Base-by-base conservation (phyloP, 345 rosid genomes). In the Syzygium grande region DNA sequence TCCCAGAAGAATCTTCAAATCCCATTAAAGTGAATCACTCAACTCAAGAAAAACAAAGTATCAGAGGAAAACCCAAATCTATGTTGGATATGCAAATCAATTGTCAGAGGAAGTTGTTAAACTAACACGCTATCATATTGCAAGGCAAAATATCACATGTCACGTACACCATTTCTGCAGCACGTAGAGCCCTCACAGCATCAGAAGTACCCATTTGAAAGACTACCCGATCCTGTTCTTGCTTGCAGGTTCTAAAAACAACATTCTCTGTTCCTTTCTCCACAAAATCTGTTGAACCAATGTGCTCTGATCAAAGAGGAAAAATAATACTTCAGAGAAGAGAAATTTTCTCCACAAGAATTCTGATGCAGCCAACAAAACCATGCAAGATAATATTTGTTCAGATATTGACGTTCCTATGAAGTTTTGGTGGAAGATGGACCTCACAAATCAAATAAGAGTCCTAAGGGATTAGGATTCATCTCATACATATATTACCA, bases 151-250 rank as follows among this genome's bases (percentile, higher is more conserved):
- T 15, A 52, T 17, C 86, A 84, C 30, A 6, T 46, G 22, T 27
- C 84, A 88, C 95, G 90, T 88, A 97, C 98, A 97, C 98, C 55
- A 97, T 88, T 91, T 95, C 92, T 90, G 98, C 94, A 87, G 99
- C 97, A 27, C 89, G 93, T 85, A 97, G 87, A 85, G 98, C 99
- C 91, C 99, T 97, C 84, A 92, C 94, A 85, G 99, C 98, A 95
- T 97, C 95, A 87, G 99, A 95, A 88, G 99, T 97, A 73, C 99
- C 99, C 93, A 97, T 93, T 87, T 96, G 98, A 90, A 96, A 95
- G 58, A 96, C 98, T 52, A 97, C 95, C 43, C 61, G 96, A 27
- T 90, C 89, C 85, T 89, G 91, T 90, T 97, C 99, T 89, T 89
- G 90, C 65, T 88, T 84, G 91, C 97, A 97, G 86, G 98, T 96